These are phyloP conservation scores for Nannizziopsis arthrosporioides DNA, from an alignment of 2,329 filamentous ascomycete species.

Conservation along the genomic window DNA sequence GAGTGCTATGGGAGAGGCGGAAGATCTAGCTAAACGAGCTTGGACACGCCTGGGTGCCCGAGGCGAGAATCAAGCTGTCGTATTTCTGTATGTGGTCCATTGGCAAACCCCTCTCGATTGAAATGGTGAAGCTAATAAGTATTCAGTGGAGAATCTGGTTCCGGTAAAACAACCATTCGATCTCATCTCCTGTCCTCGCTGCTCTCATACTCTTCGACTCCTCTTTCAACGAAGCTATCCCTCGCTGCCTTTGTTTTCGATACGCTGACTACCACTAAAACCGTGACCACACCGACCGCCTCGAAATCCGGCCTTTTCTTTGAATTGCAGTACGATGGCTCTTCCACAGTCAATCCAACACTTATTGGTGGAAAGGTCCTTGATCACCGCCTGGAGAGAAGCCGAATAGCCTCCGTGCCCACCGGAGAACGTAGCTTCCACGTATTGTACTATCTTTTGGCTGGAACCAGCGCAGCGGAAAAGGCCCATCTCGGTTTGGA, in stretches of 20 bases:
- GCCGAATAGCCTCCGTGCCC: constrained; percentile 79
- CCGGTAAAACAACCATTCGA: constrained; percentile 89
- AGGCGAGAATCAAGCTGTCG: constrained; percentile 82
- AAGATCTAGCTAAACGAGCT: constrained; percentile 79
- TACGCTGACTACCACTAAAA: constrained; percentile 91
- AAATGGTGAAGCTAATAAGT: neutral
- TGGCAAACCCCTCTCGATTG: neutral
- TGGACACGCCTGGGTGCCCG: constrained; percentile 76
- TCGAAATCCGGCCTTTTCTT: constrained; percentile 93
- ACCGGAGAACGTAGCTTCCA: constrained; percentile 97
- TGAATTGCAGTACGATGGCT: constrained; percentile 91
- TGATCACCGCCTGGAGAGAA: constrained; percentile 84
- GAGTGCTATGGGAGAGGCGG: constrained; percentile 81
- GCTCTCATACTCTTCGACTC: constrained; percentile 80
- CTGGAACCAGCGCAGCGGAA: constrained; percentile 81
- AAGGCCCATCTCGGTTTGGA: constrained; percentile 70
- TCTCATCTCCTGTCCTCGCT: constrained; percentile 78
- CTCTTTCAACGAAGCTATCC: constrained; percentile 83
- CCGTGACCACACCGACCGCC: constrained; percentile 83
- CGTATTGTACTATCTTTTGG: constrained; percentile 85
- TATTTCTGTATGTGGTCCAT: constrained; percentile 65
- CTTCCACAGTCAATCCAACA: constrained; percentile 69
- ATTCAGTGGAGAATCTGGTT: constrained; percentile 78
- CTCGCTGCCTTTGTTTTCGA: constrained; percentile 93
- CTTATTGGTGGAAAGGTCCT: constrained; percentile 89